Evolutionary conservation across 805 yeast genomes (phyloP), one percentile per base, ranked within the genome.

Genomic region (Candida piceae): DNA sequence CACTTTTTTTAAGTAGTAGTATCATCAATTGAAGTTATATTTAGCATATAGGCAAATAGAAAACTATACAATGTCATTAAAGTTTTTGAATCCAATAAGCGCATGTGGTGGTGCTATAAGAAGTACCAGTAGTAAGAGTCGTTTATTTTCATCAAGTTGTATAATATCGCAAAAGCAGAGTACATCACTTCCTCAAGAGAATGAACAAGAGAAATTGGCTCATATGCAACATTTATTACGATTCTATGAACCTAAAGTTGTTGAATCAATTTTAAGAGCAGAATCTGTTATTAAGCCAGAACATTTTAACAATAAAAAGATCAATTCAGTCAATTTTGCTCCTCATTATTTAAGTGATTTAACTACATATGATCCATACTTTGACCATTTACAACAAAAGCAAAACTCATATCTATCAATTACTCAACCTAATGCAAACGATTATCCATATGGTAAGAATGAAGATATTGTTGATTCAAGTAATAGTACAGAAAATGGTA

Each of bases 241-340:
- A 55, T 90, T 80, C 66, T 90, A 90, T 60, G 77, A 90, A 7
- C 85, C 88, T 22, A 83, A 80, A 40, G 70, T 89, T 34, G 73
- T 90, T 44, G 84, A 86, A 55, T 76, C 94, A 36, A 86, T 93
- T 47, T 69, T 83, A 49, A 70, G 82, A 31, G 85, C 97, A 0
- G 96, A 90, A 63, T 67, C 82, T 5, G 70, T 75, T 15, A 78
- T 88, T 35, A 67, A 76, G 8, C 90, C 95, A 15, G 66, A 74
- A 33, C 74, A 80, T 44, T 76, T 78, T 64, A 55, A 58, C 4
- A 52, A 62, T 32, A 69, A 70, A 35, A 67, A 63, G 40, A 58
- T 64, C 34, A 61, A 68, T 17, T 61, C 64, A 7, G 63, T 65
- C 21, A 70, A 67, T 45, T 85, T 85, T 57, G 80, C 86, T 0